Base-by-base conservation (phyloP, 2,329 filamentous ascomycete species). In the Gnomoniopsis sp. region DNA sequence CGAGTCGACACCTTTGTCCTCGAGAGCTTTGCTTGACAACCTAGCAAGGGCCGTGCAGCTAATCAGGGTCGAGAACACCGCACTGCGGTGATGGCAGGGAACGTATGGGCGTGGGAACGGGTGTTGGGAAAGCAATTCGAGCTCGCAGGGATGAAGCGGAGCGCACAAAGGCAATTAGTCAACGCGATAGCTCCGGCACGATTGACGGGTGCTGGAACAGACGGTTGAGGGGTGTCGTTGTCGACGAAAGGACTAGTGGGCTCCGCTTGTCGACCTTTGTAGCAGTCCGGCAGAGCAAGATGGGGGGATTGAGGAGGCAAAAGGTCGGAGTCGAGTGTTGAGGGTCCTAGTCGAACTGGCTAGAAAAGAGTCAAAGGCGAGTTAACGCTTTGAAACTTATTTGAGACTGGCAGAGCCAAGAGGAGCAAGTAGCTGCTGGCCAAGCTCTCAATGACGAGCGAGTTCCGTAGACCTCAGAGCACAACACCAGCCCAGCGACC, bases 301-400 rank as follows among this genome's bases (percentile, higher is more conserved):
- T 15, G 15, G 38, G 30, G 44, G 34, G 43, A 53, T 33, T 49
- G 58, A 36, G 22, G 15, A 22, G 34, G 49, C 33, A 26, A 41
- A 10, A 57, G 55, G 21, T 53, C 26, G 55, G 49, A 52, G 46
- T 23, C 21, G 49, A 34, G 23, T 11, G 43, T 23, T 21, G 43
- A 15, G 43, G 22, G 26, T 22, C 23, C 33, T 22, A 33, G 52
- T 54, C 53, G 47, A 49, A 23, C 33, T 36, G 52, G 33, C 33
- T 26, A 56, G 26, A 30, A 4, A 30, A 30, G 59, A 51, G 33
- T 59, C 57, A 60, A 62, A 62, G 60, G 47, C 60, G 60, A 60
- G 54, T 55, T 41, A 57, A 60, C 60, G 60, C 57, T 60, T 60
- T 53, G 56, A 61, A 55, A 49, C 52, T 49, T 52, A 21, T 43